Conservation (phyloP, 2,329 filamentous ascomycete genomes). For the Alternaria infectoria region DNA sequence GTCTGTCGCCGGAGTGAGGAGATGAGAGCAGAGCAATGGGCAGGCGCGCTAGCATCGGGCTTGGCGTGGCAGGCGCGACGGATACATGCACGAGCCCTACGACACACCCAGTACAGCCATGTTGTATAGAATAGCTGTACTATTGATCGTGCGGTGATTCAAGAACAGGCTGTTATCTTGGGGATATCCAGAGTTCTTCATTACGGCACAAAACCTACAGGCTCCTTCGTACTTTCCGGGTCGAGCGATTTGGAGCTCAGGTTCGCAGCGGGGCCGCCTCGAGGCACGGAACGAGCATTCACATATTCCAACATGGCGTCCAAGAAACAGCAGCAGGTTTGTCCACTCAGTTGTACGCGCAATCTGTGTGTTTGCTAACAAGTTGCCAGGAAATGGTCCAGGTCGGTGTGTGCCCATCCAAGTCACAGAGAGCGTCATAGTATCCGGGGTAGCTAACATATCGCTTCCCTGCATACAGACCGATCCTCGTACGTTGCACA, state of each 20-base stretch:
- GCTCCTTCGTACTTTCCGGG: conserved; percentile 1
- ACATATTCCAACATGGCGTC: conserved; percentile 47
- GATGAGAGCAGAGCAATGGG: conserved; percentile 21
- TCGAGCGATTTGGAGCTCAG: conserved; percentile 16
- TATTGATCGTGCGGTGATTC: not conserved
- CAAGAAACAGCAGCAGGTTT: conserved; percentile 56
- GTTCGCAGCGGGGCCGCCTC: conserved; percentile 22
- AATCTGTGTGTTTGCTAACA: conserved; percentile 26
- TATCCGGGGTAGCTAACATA: conserved; percentile 47
- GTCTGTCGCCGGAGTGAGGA: conserved; percentile 31
- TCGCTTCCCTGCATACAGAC: conserved; percentile 36
- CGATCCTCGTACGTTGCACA: conserved; percentile 44
- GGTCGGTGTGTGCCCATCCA: conserved; percentile 77
- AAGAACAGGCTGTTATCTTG: not conserved
- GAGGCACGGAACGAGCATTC: conserved; percentile 5
- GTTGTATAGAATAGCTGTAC: not conserved
- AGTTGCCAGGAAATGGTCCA: conserved; percentile 91
- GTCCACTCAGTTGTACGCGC: conserved; percentile 1
- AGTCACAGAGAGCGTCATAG: conserved; percentile 31
- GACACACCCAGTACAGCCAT: not conserved
- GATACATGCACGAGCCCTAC: conserved; percentile 6
- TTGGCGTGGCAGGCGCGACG: conserved; percentile 28
- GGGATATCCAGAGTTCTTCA: not conserved
- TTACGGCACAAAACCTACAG: not conserved
- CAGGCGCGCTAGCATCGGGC: conserved; percentile 18